Conservation (phyloP, 176 grass and related monocot species). For the Bolboschoenus planiculmis region DNA sequence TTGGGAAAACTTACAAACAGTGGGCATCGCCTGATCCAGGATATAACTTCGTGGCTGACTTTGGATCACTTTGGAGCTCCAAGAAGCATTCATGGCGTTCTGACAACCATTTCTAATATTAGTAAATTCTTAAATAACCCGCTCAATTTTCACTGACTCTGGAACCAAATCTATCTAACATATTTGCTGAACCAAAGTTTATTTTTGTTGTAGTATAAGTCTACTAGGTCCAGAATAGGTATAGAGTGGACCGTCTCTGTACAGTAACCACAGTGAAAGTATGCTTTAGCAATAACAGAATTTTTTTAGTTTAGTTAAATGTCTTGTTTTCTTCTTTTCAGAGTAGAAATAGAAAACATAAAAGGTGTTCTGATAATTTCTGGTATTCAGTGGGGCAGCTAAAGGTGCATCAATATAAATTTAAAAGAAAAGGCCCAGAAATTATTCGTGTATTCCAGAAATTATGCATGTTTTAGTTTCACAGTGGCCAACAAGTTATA, state of each 20-base stretch:
- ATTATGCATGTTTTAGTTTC: background rate
- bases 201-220: background rate
- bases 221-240: background rate
- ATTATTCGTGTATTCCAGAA: background rate
- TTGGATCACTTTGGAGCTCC: constrained; percentile 59
- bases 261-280: background rate
- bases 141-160: background rate
- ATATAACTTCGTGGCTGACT: constrained; percentile 31
- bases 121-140: constrained; percentile 12
- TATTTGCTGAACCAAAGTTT: background rate
- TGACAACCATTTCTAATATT: constrained; percentile 28
- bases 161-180: background rate
- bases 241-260: background rate
- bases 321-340: background rate
- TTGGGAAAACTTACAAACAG: constrained; percentile 60
- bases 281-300: background rate
- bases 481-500: background rate
- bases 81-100: constrained; percentile 62
- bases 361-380: background rate
- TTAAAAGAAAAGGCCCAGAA: background rate
- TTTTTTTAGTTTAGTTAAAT: background rate
- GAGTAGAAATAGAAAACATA: background rate
- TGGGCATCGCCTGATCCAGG: constrained; percentile 88
- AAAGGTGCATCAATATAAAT: background rate
- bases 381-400: background rate